Evolutionary conservation across 768 basidiomycete genomes (phyloP).

Genomic region (Omphalotus guepiniiformis): DNA sequence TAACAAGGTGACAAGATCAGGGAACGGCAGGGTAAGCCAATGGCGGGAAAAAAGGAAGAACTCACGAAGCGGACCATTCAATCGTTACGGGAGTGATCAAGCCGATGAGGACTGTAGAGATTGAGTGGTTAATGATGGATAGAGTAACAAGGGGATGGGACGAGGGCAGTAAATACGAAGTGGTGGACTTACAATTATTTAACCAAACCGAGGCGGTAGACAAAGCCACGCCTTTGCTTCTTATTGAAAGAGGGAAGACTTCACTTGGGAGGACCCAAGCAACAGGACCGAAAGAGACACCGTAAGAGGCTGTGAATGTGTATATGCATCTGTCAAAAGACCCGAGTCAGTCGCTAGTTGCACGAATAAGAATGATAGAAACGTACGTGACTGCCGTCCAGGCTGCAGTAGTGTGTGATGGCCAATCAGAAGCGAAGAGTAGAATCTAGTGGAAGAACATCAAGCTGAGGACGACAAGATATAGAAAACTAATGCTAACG

Average conservation of each 20-base stretch:
- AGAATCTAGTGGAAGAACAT: constrained; percentile 33
- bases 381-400: constrained; percentile 68
- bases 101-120: constrained; percentile 62
- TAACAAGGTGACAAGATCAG: not conserved
- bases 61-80: constrained; percentile 52
- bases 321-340: constrained; percentile 57
- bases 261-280: constrained; percentile 84
- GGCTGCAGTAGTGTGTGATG: constrained; percentile 49
- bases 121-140: not conserved
- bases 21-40: not conserved
- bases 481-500: constrained; percentile 31
- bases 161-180: too few species aligned
- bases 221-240: constrained; percentile 78
- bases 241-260: constrained; percentile 74
- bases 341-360: not conserved
- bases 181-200: constrained; percentile 69
- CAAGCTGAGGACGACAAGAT: not conserved
- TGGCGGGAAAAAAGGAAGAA: constrained; percentile 18
- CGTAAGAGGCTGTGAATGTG: constrained; percentile 73
- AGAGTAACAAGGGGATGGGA: not conserved
- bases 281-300: constrained; percentile 73
- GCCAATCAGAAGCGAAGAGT: constrained; percentile 53
- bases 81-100: constrained; percentile 67
- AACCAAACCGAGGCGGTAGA: constrained; percentile 85
- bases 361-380: not conserved